These are phyloP conservation scores for Phyllosticta citriasiana DNA, from an alignment of 2,329 filamentous ascomycete genomes.

Conservation along the genomic window DNA sequence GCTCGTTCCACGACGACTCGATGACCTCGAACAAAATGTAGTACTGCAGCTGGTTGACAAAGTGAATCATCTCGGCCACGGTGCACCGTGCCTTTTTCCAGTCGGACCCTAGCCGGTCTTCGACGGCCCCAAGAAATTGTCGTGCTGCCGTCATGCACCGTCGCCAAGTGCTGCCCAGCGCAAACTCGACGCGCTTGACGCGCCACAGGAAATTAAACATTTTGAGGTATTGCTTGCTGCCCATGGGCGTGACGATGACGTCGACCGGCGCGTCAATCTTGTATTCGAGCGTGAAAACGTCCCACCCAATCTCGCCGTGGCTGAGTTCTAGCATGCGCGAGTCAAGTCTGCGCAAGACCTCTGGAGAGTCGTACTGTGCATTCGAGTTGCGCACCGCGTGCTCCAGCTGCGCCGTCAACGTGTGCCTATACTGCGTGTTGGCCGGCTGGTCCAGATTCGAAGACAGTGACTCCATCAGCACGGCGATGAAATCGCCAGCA, in stretches of 20 bases:
- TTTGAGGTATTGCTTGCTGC: conserved; percentile 91
- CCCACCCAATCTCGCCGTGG: conserved; percentile 96
- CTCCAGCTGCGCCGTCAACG: conserved; percentile 91
- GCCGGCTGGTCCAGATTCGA: conserved; percentile 89
- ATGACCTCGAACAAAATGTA: conserved; percentile 99
- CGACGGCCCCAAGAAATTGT: conserved; percentile 73
- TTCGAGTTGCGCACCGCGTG: conserved; percentile 96
- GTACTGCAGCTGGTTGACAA: conserved; percentile 92
- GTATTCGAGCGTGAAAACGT: conserved; percentile 97
- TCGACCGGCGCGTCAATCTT: conserved; percentile 95
- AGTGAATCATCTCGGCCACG: conserved; percentile 97
- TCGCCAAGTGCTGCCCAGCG: conserved; percentile 80
- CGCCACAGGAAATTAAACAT: conserved; percentile 99
- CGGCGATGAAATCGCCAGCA: conserved; percentile 91
- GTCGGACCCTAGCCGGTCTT: conserved; percentile 61
- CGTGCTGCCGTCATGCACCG: conserved; percentile 91
- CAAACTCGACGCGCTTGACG: conserved; percentile 95
- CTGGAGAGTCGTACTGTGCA: conserved; percentile 86
- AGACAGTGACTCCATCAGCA: conserved; percentile 93
- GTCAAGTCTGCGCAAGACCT: conserved; percentile 83
- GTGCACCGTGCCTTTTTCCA: conserved; percentile 87
- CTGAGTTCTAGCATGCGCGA: conserved; percentile 97
- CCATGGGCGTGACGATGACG: conserved; percentile 93
- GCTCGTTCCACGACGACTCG: conserved; percentile 85
- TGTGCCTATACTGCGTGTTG: conserved; percentile 94